These are phyloP conservation scores for Botrytis deweyae DNA, from an alignment of 2,329 filamentous ascomycete genomes.

Conservation along the genomic window DNA sequence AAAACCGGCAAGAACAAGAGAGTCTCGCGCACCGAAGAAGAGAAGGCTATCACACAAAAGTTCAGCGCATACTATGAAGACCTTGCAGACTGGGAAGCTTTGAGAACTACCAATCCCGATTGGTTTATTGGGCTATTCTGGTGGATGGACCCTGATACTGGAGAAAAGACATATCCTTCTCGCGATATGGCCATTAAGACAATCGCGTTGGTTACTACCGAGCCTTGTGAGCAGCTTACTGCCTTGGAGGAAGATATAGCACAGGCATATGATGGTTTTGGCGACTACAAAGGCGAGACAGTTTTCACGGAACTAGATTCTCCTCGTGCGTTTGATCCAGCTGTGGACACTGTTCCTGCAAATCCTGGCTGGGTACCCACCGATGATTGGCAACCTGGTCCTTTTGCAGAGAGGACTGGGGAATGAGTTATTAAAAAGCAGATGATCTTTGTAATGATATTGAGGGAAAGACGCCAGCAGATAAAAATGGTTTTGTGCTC, in stretches of 20 bases:
- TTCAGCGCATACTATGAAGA: not conserved
- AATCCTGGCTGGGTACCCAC: not conserved
- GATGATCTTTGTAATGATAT: not conserved
- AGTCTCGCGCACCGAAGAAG: not conserved
- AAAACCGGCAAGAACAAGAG: not conserved
- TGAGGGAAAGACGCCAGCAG: not conserved
- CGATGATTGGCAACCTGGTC: not conserved
- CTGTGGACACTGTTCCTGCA: not conserved
- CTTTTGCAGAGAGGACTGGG: too few relatives aligned
- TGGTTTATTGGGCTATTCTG: not conserved
- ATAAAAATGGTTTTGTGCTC: too few relatives aligned
- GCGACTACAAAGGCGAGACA: not conserved
- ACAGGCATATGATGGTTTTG: constrained; percentile 3
- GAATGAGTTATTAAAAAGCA: not conserved
- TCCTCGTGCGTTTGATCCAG: not conserved
- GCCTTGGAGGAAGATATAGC: not conserved
- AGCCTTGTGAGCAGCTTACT: not conserved
- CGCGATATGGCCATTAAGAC: not conserved
- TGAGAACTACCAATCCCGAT: not conserved
- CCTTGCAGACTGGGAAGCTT: not conserved
- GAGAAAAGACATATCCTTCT: not conserved
- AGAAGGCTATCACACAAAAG: not conserved
- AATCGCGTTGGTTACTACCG: not conserved
- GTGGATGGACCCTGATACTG: not conserved
- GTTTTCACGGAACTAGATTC: not conserved